Percentiles rank a stretch among this genome's conserved stretches.
Conservation (phyloP, 768 basidiomycete genomes). For the Scleroderma citrinum region DNA sequence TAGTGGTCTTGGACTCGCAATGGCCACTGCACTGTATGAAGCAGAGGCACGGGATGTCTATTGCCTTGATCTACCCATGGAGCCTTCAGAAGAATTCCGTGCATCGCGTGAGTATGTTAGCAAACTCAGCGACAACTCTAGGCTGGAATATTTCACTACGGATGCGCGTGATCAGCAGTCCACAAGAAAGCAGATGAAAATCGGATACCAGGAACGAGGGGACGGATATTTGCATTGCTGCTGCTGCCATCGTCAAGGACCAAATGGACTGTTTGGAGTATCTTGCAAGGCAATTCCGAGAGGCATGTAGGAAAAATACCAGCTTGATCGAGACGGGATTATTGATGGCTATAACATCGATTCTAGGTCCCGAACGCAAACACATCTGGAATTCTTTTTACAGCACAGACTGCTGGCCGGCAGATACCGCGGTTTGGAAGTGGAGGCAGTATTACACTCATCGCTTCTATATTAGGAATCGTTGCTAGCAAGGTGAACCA, state of each 20-base stretch:
- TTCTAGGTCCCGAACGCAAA: constrained; percentile 57
- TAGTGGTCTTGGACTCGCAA: constrained; percentile 29
- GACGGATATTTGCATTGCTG: constrained; percentile 24
- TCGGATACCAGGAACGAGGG: constrained; percentile 20
- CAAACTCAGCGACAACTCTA: constrained; percentile 27
- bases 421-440: constrained; percentile 41
- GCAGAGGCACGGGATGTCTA: constrained; percentile 40
- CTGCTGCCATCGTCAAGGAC: constrained; percentile 17
- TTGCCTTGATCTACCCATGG: constrained; percentile 11
- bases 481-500: constrained; percentile 52
- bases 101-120: constrained; percentile 42
- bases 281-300: constrained; percentile 23
- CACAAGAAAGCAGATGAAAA: constrained; percentile 13
- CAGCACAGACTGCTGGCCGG: constrained; percentile 46
- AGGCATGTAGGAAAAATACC: constrained; percentile 9
- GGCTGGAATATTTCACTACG: constrained; percentile 16
- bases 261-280: constrained; percentile 30
- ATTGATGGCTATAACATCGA: too few species aligned
- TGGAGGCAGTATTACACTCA: constrained; percentile 45
- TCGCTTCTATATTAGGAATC: constrained; percentile 46
- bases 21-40: constrained; percentile 23
- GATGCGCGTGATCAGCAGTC: constrained; percentile 22
- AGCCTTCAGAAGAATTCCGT: constrained; percentile 36
- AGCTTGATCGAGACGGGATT: not conserved
- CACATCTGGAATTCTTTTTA: constrained; percentile 47